Percentiles rank a stretch among this genome's conserved stretches.
Evolutionary conservation across 2,329 filamentous ascomycete species (phyloP).

Genomic region (Arthrobotrys sphaeroides): DNA sequence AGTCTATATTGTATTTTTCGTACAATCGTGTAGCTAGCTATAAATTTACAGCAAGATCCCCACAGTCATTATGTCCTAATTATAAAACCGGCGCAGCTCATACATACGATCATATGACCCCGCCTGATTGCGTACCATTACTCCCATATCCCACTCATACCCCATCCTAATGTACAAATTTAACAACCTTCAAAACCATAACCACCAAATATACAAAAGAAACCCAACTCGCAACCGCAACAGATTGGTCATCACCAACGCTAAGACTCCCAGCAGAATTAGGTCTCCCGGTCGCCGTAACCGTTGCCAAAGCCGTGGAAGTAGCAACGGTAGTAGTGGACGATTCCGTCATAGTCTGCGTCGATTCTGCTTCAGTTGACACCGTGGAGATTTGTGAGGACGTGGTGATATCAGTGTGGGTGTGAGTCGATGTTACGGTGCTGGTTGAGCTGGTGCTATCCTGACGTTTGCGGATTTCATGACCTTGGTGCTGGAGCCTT

Average conservation of each 20-base stretch:
- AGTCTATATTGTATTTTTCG: not conserved
- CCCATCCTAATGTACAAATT: not conserved
- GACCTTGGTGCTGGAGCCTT: not conserved
- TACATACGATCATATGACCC: not conserved
- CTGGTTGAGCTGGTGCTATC: slow-evolving; percentile 1
- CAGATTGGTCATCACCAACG: not conserved
- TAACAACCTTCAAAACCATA: slow-evolving; percentile 33
- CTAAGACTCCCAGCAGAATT: not conserved
- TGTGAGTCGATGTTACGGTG: slow-evolving; percentile 30
- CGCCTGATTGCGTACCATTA: not conserved
- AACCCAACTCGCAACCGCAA: slow-evolving; percentile 24
- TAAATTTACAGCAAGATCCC: not conserved
- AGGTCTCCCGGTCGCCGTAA: slow-evolving; percentile 28
- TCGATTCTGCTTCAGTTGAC: slow-evolving; percentile 18
- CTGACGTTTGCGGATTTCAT: slow-evolving; percentile 33
- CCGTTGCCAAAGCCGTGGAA: slow-evolving; percentile 29
- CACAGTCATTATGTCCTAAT: too few relatives aligned
- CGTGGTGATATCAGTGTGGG: slow-evolving; percentile 22
- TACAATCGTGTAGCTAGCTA: not conserved
- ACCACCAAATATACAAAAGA: slow-evolving; percentile 29
- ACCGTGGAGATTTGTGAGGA: not conserved
- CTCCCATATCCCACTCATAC: not conserved
- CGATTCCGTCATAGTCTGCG: slow-evolving; percentile 18
- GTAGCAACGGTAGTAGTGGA: slow-evolving; percentile 32
- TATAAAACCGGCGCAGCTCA: too few relatives aligned